A percentile compares a stretch with the other conserved stretches of the same genome.
phyloP scores from a whole-genome alignment of 179 eudicot genomes.

The Vitellaria paradoxa region DNA sequence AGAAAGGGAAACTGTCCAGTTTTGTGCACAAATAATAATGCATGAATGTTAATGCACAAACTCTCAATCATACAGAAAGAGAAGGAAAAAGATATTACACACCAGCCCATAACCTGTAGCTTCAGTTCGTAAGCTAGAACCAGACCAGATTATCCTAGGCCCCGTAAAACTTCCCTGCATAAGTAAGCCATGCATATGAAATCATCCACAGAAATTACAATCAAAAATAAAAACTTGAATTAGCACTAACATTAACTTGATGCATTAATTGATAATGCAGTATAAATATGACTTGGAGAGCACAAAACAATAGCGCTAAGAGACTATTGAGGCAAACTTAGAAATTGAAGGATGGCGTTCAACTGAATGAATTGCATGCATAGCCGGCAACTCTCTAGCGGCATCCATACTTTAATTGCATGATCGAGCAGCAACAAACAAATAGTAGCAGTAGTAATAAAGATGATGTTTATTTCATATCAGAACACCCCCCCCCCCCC shows the following conservation, averaged over 20 bases:
- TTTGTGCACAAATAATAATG: neutral
- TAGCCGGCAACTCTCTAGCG: neutral
- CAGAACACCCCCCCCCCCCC: neutral
- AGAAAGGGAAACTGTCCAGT: neutral
- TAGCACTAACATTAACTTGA: constrained; percentile 8
- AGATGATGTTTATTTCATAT: neutral
- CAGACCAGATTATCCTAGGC: constrained; percentile 90
- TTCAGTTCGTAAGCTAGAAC: constrained; percentile 90
- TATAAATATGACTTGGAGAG: neutral
- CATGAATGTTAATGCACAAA: neutral
- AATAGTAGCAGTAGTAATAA: neutral
- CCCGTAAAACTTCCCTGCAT: constrained; percentile 98
- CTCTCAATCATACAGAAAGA: constrained; percentile 4
- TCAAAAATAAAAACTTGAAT: neutral
- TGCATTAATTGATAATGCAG: neutral
- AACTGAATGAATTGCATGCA: neutral
- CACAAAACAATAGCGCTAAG: neutral
- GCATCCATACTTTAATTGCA: neutral
- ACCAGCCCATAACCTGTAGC: constrained; percentile 99
- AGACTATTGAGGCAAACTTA: neutral
- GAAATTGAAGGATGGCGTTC: neutral
- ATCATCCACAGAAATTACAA: neutral
- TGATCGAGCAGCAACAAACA: neutral
- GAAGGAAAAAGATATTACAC: constrained; percentile 15
- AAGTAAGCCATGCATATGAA: constrained; percentile 15